A percentile compares a stretch with the other conserved stretches of the same genome.
These are phyloP conservation scores for Malus hybrid DNA, from an alignment of 331 rosid genomes.

Conservation along the genomic window DNA sequence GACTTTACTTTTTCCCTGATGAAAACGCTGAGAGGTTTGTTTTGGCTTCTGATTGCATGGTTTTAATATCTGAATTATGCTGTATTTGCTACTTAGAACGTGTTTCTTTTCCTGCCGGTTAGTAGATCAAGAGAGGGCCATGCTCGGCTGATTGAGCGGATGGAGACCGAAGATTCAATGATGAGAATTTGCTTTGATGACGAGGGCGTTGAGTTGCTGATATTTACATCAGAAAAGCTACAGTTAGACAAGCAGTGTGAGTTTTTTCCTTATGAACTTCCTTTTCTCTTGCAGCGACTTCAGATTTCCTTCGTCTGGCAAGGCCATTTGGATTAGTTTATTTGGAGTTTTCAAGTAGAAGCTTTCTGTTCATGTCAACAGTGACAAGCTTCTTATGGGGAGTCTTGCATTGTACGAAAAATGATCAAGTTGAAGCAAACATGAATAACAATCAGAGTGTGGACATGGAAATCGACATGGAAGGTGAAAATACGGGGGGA, in stretches of 20 bases:
- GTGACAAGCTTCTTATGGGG: slow-evolving; percentile 46
- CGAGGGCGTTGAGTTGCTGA: slow-evolving; percentile 46
- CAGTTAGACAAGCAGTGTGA: slow-evolving; percentile 34
- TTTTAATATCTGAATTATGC: not conserved
- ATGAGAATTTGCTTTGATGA: slow-evolving; percentile 41
- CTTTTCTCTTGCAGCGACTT: not conserved
- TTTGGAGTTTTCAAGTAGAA: not conserved
- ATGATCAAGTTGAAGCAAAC: not conserved
- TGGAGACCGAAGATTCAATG: slow-evolving; percentile 43
- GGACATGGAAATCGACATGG: slow-evolving; percentile 51
- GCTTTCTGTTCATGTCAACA: not conserved
- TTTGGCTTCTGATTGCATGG: slow-evolving; percentile 2
- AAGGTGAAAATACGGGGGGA: slow-evolving; percentile 33
- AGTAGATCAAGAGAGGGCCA: slow-evolving; percentile 38
- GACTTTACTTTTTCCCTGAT: slow-evolving; percentile 58
- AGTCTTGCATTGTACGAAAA: slow-evolving; percentile 24
- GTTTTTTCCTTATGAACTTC: slow-evolving; percentile 6
- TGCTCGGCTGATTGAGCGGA: slow-evolving; percentile 26
- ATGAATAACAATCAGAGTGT: slow-evolving; percentile 3
- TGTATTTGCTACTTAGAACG: not conserved
- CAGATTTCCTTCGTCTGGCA: not conserved
- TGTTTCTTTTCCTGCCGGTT: slow-evolving; percentile 10
- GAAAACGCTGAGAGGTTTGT: slow-evolving; percentile 38
- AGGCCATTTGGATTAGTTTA: not conserved
- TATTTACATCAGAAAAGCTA: slow-evolving; percentile 57